Percentiles rank a stretch among this genome's conserved stretches.
phyloP scores from a whole-genome alignment of 139 green algal genomes.

The Asterochloris erici region DNA sequence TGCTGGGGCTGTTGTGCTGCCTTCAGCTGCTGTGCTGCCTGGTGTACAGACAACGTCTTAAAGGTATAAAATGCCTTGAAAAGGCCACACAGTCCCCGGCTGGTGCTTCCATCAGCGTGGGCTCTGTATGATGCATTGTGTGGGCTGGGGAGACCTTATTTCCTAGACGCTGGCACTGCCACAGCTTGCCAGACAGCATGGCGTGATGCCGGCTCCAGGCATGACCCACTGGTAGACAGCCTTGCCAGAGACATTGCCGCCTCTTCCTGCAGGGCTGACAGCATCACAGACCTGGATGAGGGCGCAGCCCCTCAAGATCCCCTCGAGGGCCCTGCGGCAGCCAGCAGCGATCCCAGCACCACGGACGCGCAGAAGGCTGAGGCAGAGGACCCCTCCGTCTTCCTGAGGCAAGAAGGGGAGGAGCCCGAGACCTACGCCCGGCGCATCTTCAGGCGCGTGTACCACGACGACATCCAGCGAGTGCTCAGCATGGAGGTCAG shows the following conservation, averaged over 20 bases:
- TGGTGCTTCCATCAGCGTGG: no score
- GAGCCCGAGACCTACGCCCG: slow-evolving; percentile 19
- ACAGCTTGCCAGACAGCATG: no score
- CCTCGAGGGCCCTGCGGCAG: not conserved
- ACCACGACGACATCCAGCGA: slow-evolving; percentile 62
- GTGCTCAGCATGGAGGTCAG: slow-evolving; percentile 67
- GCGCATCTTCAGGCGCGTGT: slow-evolving; percentile 42
- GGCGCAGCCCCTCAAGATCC: not conserved
- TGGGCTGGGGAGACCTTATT: no score
- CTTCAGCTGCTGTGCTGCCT: no score
- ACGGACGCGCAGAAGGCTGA: not conserved
- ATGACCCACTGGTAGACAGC: not conserved
- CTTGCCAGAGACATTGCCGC: no score
- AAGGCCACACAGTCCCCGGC: no score
- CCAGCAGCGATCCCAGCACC: not conserved
- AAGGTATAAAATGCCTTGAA: no score
- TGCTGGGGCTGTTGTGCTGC: no score
- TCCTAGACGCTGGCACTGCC: no score
- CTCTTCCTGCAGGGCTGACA: slow-evolving; percentile 34
- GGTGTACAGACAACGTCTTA: no score
- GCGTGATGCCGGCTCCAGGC: no score
- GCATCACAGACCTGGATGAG: slow-evolving; percentile 52
- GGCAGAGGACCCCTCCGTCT: slow-evolving; percentile 24
- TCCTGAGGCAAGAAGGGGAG: slow-evolving; percentile 28
- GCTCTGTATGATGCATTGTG: no score